Base-by-base conservation (phyloP, 192 early-diverging fungal genomes). In the Umbelopsis isabellina region DNA sequence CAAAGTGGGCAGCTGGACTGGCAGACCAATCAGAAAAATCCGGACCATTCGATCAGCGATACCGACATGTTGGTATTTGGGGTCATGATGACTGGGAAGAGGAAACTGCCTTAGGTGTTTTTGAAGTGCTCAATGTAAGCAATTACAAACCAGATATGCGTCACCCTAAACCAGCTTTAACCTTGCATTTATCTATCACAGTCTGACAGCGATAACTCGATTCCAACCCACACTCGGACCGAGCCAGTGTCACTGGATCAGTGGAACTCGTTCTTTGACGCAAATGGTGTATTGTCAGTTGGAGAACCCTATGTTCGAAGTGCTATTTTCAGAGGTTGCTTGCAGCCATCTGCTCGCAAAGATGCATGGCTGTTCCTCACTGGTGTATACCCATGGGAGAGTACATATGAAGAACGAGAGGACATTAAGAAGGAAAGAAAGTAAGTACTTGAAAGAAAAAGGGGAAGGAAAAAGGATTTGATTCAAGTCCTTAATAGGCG, bases 341-440 rank as follows among this genome's bases (percentile, higher is more conserved):
- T 98, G 2, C 91, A 93, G 35, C 84, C 88, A 55, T 89, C 90
- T 47, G 86, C 95, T 49, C 86, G 95, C 21, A 86, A 89, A 8
- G 84, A 93, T 27, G 93, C 94, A 10, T 98, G 95, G 95, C 91
- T 93, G 68, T 99, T 92, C 72, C 82, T 99, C 55, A 76, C 95
- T 37, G 85, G 84, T 15, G 84, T 98, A 4, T 96, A 93, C 73
- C 85, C 93, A 13, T 99, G 94, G 94, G 75, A 84, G 25, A 92
- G 90, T 7, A 92, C 89, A 22, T 89, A 91, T 30, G 79, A 69
- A 11, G 90, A 95, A 77, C 89, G 95, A 55, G 73, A 83, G 2
- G 77, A 73, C 6, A 84, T 93, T 18, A 75, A 77, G 13, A 53
- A 73, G 4, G 71, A 73, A 2, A 85, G 88, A 65, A 75, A 67